These are phyloP conservation scores for Teratosphaeriaceae sp. DNA, from an alignment of 2,329 filamentous ascomycete genomes.

Conservation along the genomic window DNA sequence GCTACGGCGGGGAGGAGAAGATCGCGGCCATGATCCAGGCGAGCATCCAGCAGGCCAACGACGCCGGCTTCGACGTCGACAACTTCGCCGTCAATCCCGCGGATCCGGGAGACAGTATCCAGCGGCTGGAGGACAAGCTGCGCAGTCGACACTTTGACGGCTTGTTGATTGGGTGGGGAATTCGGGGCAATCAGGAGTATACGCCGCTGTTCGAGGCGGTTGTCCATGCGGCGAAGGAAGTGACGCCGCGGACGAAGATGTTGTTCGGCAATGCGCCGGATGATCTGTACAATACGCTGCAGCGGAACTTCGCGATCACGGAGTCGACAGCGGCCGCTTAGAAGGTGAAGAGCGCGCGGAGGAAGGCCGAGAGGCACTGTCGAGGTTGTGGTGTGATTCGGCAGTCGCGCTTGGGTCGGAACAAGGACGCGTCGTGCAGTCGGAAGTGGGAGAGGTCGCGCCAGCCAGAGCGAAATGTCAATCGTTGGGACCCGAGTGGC, in stretches of 20 bases:
- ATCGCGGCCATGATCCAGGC: neutral
- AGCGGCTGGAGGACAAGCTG: conserved; percentile 4
- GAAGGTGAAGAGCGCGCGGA: neutral
- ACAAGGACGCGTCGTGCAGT: too few species aligned
- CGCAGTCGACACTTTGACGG: conserved; percentile 7
- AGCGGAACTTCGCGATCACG: conserved; percentile 6
- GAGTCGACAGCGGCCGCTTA: neutral
- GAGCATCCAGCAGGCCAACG: conserved; percentile 2
- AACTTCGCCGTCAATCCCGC: conserved; percentile 9
- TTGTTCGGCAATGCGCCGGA: conserved; percentile 11
- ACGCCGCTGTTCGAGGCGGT: conserved; percentile 14
- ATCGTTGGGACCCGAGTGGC: too few species aligned
- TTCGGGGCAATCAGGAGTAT: conserved; percentile 12
- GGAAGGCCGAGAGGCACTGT: too few species aligned
- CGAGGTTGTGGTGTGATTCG: too few species aligned
- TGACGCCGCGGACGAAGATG: conserved; percentile 6
- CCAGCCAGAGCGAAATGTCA: too few species aligned
- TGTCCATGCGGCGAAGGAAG: conserved; percentile 9
- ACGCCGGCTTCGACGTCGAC: conserved; percentile 11
- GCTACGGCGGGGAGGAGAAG: conserved; percentile 3
- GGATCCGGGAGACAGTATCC: conserved; percentile 1
- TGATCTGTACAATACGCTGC: conserved; percentile 10
- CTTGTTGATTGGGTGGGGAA: conserved; percentile 11
- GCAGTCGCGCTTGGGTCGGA: too few species aligned
- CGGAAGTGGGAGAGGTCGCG: too few species aligned